Conservation (phyloP, 257 asterid genomes). For the Cinchona pubescens region DNA sequence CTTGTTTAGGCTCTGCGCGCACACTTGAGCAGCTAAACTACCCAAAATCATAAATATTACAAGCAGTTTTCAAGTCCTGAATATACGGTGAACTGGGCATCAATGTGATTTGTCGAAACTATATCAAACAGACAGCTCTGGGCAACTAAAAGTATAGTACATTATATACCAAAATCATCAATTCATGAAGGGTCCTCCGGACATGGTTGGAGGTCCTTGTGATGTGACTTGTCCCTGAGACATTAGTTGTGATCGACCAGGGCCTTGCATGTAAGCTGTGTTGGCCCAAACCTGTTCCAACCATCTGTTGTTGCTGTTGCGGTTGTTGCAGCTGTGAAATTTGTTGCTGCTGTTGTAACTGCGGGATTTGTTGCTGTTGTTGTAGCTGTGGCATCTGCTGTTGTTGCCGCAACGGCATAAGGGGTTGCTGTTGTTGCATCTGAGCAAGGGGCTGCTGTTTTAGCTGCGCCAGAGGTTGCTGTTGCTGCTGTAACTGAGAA, state of each 20-base stretch:
- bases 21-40: not conserved
- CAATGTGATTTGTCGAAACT: not conserved
- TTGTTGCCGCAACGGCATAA: constrained; percentile 24
- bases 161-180: constrained; percentile 8
- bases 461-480: constrained; percentile 22
- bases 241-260: constrained; percentile 58
- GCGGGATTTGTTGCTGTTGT: constrained; percentile 30
- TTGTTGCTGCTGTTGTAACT: constrained; percentile 24
- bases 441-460: constrained; percentile 29
- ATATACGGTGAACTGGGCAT: not conserved
- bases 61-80: not conserved
- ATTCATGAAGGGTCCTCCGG: constrained; percentile 70
- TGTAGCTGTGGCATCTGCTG: constrained; percentile 31
- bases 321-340: constrained; percentile 25
- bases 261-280: constrained; percentile 66
- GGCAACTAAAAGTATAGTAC: not conserved
- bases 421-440: constrained; percentile 41
- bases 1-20: not conserved
- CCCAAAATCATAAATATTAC: not conserved
- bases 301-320: constrained; percentile 54
- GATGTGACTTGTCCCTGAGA: constrained; percentile 81
- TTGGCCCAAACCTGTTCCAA: constrained; percentile 59
- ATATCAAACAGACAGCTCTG: not conserved
- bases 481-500: constrained; percentile 34
- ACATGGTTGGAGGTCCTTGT: constrained; percentile 58